Evolutionary conservation across 352 stramenopile genomes (phyloP).

Genomic region (Blastocystis sp.): DNA sequence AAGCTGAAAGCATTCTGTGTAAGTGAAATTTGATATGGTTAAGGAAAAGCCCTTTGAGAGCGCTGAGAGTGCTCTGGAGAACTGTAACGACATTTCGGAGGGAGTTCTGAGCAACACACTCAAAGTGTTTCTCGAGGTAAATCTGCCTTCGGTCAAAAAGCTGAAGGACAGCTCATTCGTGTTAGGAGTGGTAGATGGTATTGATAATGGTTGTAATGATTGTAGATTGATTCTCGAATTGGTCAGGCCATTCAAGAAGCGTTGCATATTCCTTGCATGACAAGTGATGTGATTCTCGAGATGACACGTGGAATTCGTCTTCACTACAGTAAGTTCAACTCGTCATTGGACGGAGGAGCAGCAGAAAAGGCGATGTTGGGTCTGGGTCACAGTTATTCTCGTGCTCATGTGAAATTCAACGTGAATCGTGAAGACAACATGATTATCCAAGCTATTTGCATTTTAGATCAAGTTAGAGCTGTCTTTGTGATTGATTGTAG

Average conservation of each 20-base stretch:
- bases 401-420: slow-evolving; percentile 99
- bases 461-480: slow-evolving; percentile 84
- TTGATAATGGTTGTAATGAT: not conserved
- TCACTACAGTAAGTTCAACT: slow-evolving; percentile 94
- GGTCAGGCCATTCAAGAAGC: slow-evolving; percentile 87
- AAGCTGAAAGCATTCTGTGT: slow-evolving; percentile 92
- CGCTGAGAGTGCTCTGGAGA: slow-evolving; percentile 94
- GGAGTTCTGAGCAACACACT: slow-evolving; percentile 81
- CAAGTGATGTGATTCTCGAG: slow-evolving; percentile 91
- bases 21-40: not conserved
- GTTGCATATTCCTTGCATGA: slow-evolving; percentile 84
- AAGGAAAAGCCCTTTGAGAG: slow-evolving; percentile 86
- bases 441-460: slow-evolving; percentile 98
- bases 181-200: slow-evolving; percentile 71
- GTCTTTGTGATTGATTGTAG: not conserved
- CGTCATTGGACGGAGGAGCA: slow-evolving; percentile 87
- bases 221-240: slow-evolving; percentile 81
- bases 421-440: slow-evolving; percentile 98
- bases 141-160: slow-evolving; percentile 90
- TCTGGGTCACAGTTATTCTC: slow-evolving; percentile 96
- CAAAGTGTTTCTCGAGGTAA: slow-evolving; percentile 98
- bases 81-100: slow-evolving; percentile 96
- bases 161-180: slow-evolving; percentile 80
- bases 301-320: slow-evolving; percentile 88
- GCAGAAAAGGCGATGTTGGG: slow-evolving; percentile 93